Percentiles rank a stretch among this genome's conserved stretches.
Conservation (phyloP, 768 basidiomycete species). For the Serendipita sp. region DNA sequence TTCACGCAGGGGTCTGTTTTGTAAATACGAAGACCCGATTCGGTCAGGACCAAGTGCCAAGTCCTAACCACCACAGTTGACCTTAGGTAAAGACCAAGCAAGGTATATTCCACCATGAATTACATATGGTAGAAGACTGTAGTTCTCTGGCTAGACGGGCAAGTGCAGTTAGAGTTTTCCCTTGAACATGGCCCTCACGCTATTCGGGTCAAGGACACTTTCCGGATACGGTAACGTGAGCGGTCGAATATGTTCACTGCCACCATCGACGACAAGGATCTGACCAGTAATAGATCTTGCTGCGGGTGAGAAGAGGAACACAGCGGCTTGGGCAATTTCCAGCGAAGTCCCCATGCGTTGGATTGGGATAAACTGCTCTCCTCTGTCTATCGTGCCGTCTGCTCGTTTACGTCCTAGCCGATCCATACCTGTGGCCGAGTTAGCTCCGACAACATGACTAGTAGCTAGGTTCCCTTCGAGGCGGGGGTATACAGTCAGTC, state of each 20-base stretch:
- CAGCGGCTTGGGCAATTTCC: conserved; percentile 53
- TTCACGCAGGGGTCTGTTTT: too few relatives aligned
- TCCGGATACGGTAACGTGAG: not conserved
- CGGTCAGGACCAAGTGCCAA: too few relatives aligned
- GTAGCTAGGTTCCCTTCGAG: conserved; percentile 4
- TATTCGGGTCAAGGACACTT: not conserved
- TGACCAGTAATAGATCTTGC: conserved; percentile 64
- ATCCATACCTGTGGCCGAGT: not conserved
- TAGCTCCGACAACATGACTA: not conserved
- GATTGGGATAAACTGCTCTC: conserved; percentile 11
- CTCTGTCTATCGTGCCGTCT: not conserved
- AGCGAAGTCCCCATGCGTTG: conserved; percentile 41
- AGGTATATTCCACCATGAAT: too few relatives aligned
- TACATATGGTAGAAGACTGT: too few relatives aligned
- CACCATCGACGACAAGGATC: conserved; percentile 57
- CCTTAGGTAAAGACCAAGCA: too few relatives aligned
- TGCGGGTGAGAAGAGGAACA: conserved; percentile 72
- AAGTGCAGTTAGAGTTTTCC: not conserved
- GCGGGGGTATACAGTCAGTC: conserved; percentile 14
- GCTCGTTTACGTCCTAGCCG: conserved; percentile 9
- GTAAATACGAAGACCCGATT: too few relatives aligned
- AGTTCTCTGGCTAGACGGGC: too few relatives aligned
- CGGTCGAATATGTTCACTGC: conserved; percentile 26
- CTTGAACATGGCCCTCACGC: not conserved
- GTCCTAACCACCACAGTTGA: too few relatives aligned